Conservation (phyloP, 2,329 filamentous ascomycete species). For the Diaporthe velutina region DNA sequence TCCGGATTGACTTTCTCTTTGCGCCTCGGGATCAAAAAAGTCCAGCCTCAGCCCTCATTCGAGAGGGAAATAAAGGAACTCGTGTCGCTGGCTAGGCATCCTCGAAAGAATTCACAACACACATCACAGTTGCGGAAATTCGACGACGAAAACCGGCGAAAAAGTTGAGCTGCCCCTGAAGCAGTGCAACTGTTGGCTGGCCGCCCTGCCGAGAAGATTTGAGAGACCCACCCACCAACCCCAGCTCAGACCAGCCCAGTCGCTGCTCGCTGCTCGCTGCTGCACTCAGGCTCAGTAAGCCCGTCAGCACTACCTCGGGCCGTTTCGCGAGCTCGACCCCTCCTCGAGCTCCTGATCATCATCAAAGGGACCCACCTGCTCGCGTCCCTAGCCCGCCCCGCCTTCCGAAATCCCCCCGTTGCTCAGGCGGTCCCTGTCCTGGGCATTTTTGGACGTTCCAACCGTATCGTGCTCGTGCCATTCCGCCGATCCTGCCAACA, state of each 20-base stretch:
- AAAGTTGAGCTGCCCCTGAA: slow-evolving; percentile 10
- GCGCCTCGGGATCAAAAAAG: neutral
- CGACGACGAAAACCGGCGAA: neutral
- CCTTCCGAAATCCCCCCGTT: slow-evolving; percentile 35
- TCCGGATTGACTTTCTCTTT: neutral
- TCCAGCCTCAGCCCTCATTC: neutral
- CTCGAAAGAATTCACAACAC: neutral
- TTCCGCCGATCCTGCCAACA: slow-evolving; percentile 47
- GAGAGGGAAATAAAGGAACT: neutral
- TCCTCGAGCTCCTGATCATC: slow-evolving; percentile 29
- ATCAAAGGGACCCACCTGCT: slow-evolving; percentile 23
- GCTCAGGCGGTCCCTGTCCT: neutral
- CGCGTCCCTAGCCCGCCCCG: slow-evolving; percentile 30
- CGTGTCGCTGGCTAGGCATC: neutral
- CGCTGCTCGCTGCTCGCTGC: slow-evolving; percentile 8
- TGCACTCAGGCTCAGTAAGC: neutral
- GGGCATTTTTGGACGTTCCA: neutral
- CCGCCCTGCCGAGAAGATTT: neutral
- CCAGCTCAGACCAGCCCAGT: slow-evolving; percentile 14
- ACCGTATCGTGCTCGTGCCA: neutral
- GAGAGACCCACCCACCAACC: slow-evolving; percentile 11
- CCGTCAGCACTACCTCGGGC: slow-evolving; percentile 29
- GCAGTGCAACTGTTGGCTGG: slow-evolving; percentile 18
- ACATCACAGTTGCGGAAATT: neutral
- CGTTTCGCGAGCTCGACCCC: slow-evolving; percentile 22